Conservation (phyloP, 2,329 filamentous ascomycete species). For the Fonsecaea pedrosoi region DNA sequence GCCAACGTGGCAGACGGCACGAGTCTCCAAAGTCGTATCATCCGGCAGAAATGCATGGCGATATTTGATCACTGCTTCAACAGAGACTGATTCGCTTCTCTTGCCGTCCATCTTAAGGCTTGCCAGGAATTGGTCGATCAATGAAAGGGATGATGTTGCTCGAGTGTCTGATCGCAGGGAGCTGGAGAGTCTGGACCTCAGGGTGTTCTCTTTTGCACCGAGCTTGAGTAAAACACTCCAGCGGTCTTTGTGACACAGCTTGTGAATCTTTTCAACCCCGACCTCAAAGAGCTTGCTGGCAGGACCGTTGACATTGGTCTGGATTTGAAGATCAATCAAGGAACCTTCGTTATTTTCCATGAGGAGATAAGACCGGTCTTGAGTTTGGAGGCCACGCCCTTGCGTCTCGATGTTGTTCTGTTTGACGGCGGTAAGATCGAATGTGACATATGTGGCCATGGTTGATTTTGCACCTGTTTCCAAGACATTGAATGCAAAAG, state of each 20-base stretch:
- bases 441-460: slow-evolving; percentile 26
- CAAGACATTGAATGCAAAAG: slow-evolving; percentile 24
- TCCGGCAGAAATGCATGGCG: slow-evolving; percentile 27
- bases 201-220: slow-evolving; percentile 26
- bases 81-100: slow-evolving; percentile 26
- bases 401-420: slow-evolving; percentile 25
- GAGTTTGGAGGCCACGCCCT: slow-evolving; percentile 2
- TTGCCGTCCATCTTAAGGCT: slow-evolving; percentile 31
- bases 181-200: slow-evolving; percentile 28
- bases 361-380: slow-evolving; percentile 7
- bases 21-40: slow-evolving; percentile 22
- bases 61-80: slow-evolving; percentile 26
- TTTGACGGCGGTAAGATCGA: slow-evolving; percentile 20
- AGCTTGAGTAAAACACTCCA: slow-evolving; percentile 43
- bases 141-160: slow-evolving; percentile 23
- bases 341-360: slow-evolving; percentile 22
- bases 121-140: slow-evolving; percentile 34
- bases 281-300: slow-evolving; percentile 16
- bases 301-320: slow-evolving; percentile 22
- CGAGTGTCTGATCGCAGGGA: slow-evolving; percentile 20
- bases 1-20: slow-evolving; percentile 14
- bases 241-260: slow-evolving; percentile 15
- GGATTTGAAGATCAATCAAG: slow-evolving; percentile 20
- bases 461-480: slow-evolving; percentile 21
- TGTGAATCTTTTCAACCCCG: slow-evolving; percentile 7